These are phyloP conservation scores for Stereum hirsutum DNA, from an alignment of 1,284 basidiomycete genomes.

Conservation along the genomic window DNA sequence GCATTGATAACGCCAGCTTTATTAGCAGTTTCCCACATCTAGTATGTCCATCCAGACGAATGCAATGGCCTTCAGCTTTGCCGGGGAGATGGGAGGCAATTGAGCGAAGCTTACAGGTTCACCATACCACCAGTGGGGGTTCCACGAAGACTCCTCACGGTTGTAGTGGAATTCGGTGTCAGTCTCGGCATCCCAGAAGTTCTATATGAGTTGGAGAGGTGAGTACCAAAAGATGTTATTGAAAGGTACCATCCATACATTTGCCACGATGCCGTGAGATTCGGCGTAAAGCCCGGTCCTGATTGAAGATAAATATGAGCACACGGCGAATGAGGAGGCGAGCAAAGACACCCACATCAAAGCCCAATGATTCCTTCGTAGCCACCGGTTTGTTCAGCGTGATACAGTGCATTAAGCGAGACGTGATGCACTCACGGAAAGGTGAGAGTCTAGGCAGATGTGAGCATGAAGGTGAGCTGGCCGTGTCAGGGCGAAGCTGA, in stretches of 20 bases:
- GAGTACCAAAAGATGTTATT: not conserved
- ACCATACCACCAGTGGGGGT: slow-evolving; percentile 76
- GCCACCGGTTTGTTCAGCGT: not conserved
- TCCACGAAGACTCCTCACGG: slow-evolving; percentile 49
- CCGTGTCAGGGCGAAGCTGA: not conserved
- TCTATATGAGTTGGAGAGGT: slow-evolving; percentile 30
- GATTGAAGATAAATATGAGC: slow-evolving; percentile 1
- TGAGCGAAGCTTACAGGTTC: slow-evolving; percentile 58
- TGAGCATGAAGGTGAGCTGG: slow-evolving; percentile 6
- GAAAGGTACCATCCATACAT: slow-evolving; percentile 37
- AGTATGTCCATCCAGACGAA: not conserved
- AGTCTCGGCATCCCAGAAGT: slow-evolving; percentile 75
- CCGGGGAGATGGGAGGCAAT: too few relatives aligned
- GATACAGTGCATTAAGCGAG: not conserved
- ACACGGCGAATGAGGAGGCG: too few relatives aligned
- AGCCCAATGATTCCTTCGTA: slow-evolving; percentile 74
- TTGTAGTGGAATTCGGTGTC: slow-evolving; percentile 66
- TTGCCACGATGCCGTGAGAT: slow-evolving; percentile 85
- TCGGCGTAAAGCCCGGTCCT: slow-evolving; percentile 86
- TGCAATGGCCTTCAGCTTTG: too few relatives aligned
- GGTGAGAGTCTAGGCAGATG: slow-evolving; percentile 65
- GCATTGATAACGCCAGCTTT: slow-evolving; percentile 70
- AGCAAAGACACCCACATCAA: too few relatives aligned
- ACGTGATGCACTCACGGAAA: slow-evolving; percentile 59
- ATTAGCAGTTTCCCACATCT: slow-evolving; percentile 87